A percentile compares a stretch with the other conserved stretches of the same genome.
Evolutionary conservation across 2,329 filamentous ascomycete species (phyloP).

Genomic region (Aspergillus neotritici): DNA sequence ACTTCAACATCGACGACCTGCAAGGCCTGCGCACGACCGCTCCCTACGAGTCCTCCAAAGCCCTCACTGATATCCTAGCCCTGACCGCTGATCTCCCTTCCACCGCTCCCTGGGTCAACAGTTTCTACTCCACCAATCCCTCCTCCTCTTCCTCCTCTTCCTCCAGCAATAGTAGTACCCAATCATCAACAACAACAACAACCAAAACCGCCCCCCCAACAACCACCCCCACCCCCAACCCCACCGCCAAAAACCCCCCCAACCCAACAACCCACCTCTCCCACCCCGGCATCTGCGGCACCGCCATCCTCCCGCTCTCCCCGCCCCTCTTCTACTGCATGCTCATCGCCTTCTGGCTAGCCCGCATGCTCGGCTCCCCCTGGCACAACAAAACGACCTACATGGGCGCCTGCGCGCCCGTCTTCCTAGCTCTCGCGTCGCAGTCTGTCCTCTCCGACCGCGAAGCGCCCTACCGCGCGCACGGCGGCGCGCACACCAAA

Average conservation of each 20-base stretch:
- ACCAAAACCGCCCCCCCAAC: conserved; percentile 14
- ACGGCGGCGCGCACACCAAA: conserved; percentile 60
- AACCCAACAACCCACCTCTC: conserved; percentile 61
- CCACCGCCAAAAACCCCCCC: conserved; percentile 1
- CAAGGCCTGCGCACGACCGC: conserved; percentile 60
- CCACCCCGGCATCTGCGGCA: conserved; percentile 83
- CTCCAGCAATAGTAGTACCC: not conserved
- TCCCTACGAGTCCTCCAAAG: conserved; percentile 83
- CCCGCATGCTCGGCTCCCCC: conserved; percentile 72
- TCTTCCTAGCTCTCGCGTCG: conserved; percentile 69
- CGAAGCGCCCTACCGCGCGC: conserved; percentile 48
- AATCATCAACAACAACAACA: conserved; percentile 11
- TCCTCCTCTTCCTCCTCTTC: conserved; percentile 4
- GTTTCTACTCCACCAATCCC: conserved; percentile 49
- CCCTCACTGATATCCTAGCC: conserved; percentile 76
- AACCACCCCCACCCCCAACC: conserved; percentile 17
- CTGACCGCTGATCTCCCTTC: conserved; percentile 66
- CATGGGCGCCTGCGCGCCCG: conserved; percentile 66
- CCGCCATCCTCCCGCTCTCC: conserved; percentile 70
- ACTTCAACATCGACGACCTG: conserved; percentile 64
- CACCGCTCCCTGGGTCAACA: conserved; percentile 51
- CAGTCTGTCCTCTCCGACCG: conserved; percentile 41
- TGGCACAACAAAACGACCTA: conserved; percentile 82
- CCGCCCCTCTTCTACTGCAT: conserved; percentile 66
- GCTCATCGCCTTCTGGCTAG: conserved; percentile 61